Percentiles rank a stretch among this genome's conserved stretches.
These are phyloP conservation scores for Casuarina glauca DNA, from an alignment of 306 rosid genomes.

Conservation along the genomic window DNA sequence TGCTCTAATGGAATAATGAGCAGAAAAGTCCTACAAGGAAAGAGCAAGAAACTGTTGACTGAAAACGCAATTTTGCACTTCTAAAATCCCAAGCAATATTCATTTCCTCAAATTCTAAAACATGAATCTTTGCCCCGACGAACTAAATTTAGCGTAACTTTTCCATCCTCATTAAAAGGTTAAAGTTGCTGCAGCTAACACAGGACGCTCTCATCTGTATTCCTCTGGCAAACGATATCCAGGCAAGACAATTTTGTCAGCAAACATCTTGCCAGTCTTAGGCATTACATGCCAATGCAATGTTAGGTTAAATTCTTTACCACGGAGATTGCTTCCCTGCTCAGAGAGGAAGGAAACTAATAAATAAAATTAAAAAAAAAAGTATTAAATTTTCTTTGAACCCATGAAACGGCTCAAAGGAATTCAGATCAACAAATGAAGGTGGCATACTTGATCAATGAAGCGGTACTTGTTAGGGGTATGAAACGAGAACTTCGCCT, in stretches of 20 bases:
- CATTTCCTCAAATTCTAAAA: constrained; percentile 24
- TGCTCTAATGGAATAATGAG: neutral
- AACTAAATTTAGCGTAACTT: constrained; percentile 24
- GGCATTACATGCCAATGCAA: constrained; percentile 99
- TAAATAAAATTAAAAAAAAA: neutral
- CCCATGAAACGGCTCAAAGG: constrained; percentile 5
- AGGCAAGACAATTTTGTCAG: constrained; percentile 68
- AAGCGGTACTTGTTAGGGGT: constrained; percentile 84
- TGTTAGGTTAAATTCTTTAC: constrained; percentile 84
- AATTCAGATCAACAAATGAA: neutral
- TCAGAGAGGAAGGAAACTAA: neutral
- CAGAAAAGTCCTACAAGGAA: neutral
- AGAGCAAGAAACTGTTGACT: constrained; percentile 10
- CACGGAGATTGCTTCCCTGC: constrained; percentile 86
- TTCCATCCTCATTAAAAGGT: constrained; percentile 22
- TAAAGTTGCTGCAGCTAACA: constrained; percentile 44
- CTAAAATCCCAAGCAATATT: constrained; percentile 25
- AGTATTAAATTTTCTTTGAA: neutral
- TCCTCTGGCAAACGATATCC: constrained; percentile 75
- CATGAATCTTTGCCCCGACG: constrained; percentile 27
- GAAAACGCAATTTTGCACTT: constrained; percentile 13
- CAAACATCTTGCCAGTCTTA: constrained; percentile 91
- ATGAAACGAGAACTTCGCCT: constrained; percentile 75
- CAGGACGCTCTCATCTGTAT: constrained; percentile 59
- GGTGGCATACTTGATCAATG: constrained; percentile 59